Base-by-base conservation (phyloP, 2,329 filamentous ascomycete genomes). In the Whalleya microplaca region DNA sequence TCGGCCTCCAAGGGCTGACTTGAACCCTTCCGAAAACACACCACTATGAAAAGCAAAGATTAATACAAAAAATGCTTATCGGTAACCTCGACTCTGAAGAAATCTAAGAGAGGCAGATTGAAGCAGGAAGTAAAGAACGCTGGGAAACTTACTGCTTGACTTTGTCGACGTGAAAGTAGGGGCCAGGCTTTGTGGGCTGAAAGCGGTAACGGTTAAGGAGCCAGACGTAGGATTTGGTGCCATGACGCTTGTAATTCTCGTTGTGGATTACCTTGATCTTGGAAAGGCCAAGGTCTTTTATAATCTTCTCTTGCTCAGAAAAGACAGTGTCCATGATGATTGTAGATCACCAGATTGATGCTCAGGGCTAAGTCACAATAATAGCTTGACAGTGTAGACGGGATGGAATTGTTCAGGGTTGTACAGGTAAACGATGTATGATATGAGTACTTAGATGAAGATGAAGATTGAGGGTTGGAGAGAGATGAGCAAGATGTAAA, bases 161-260 rank as follows among this genome's bases (percentile, higher is more conserved):
- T 32, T 76, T 74, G 27, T 78, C 76, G 58, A 77, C 71, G 58
- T 83, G 76, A 60, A 78, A 78, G 72, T 84, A 90, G 7, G 85
- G 87, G 3, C 87, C 86, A 1, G 81, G 79, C 59, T 81, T 76
- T 55, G 86, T 88, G 32, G 87, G 85, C 20, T 80, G 73, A 68
- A 90, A 85, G 55, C 81, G 78, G 69, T 83, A 89, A 70, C 86
- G 87, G 68, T 81, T 81, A 64, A 89, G 72, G 8, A 82, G 72
- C 62, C 79, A 80, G 62, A 85, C 81, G 66, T 89, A 89, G 29
- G 84, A 86, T 72, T 87, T 89, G 57, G 77, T 76, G 46, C 86
- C 86, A 58, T 81, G 78, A 58, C 74, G 76, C 64, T 81, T 73
- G 71, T 88, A 87, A 64, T 84, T 83, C 51, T 78, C 73, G 73